These are phyloP conservation scores for Venturia nashicola DNA, from an alignment of 2,329 filamentous ascomycete genomes.

Conservation along the genomic window DNA sequence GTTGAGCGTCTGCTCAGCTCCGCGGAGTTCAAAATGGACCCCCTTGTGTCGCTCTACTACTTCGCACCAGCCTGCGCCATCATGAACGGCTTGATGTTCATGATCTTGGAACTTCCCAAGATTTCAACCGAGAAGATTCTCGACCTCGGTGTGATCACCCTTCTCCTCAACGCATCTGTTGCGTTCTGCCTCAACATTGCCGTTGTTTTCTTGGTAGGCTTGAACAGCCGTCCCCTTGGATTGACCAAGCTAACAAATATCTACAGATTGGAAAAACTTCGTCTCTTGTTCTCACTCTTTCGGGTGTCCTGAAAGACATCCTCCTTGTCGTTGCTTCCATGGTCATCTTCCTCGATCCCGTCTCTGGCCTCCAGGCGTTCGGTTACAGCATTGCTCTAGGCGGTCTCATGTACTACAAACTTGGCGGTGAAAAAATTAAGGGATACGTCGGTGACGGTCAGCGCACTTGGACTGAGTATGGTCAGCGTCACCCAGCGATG, in stretches of 20 bases:
- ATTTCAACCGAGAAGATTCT: slow-evolving; percentile 59
- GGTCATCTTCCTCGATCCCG: slow-evolving; percentile 67
- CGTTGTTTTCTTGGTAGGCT: slow-evolving; percentile 69
- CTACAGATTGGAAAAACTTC: slow-evolving; percentile 74
- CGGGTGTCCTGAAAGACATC: slow-evolving; percentile 80
- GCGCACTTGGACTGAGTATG: slow-evolving; percentile 79
- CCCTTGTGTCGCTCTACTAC: slow-evolving; percentile 79
- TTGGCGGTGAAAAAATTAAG: slow-evolving; percentile 71
- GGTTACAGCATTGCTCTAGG: slow-evolving; percentile 70
- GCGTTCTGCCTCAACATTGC: slow-evolving; percentile 77
- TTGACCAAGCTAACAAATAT: neutral
- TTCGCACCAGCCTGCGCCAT: slow-evolving; percentile 73
- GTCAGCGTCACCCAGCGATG: slow-evolving; percentile 59
- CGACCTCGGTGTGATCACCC: slow-evolving; percentile 58
- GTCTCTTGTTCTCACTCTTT: slow-evolving; percentile 73
- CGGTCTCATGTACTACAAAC: slow-evolving; percentile 78
- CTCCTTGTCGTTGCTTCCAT: slow-evolving; percentile 70
- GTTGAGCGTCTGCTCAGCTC: slow-evolving; percentile 72
- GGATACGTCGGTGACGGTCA: slow-evolving; percentile 60
- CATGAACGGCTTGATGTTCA: slow-evolving; percentile 65
- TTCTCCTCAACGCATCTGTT: slow-evolving; percentile 64
- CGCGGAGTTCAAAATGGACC: slow-evolving; percentile 85
- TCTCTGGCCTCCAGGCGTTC: slow-evolving; percentile 66
- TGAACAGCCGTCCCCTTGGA: slow-evolving; percentile 8
- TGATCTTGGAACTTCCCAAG: slow-evolving; percentile 61